Conservation (phyloP, 2,329 filamentous ascomycete genomes). For the Diaporthe citriasiana region DNA sequence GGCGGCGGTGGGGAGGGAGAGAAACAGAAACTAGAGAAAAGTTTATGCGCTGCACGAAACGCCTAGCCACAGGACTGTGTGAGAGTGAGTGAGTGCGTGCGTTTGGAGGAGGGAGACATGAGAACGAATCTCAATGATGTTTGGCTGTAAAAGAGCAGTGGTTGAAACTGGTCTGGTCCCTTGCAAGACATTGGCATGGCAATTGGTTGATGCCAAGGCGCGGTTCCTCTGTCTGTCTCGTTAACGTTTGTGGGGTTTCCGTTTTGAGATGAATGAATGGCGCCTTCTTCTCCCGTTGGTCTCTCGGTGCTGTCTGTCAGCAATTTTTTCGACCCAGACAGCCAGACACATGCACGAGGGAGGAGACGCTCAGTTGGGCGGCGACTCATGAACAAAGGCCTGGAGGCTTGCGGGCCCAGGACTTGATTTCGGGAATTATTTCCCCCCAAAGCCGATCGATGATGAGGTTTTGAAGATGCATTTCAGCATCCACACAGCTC, state of each 20-base stretch:
- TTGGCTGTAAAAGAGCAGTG: constrained; percentile 16
- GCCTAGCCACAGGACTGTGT: constrained; percentile 7
- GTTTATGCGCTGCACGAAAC: constrained; percentile 24
- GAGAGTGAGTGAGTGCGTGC: background rate
- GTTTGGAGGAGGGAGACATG: background rate
- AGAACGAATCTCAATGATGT: background rate
- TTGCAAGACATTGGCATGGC: constrained; percentile 2
- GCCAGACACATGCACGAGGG: constrained; percentile 15
- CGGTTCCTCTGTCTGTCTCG: background rate
- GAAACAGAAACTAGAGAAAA: constrained; percentile 21
- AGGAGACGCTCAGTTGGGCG: constrained; percentile 12
- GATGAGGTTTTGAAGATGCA: constrained; percentile 28
- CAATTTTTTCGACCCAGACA: background rate
- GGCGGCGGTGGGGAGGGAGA: background rate
- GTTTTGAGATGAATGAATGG: background rate
- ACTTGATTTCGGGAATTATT: constrained; percentile 27
- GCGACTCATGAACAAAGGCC: constrained; percentile 26
- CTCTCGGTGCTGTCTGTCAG: background rate
- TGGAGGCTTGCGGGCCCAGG: constrained; percentile 16
- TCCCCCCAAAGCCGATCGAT: constrained; percentile 24
- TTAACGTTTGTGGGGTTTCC: constrained; percentile 20
- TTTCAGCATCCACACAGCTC: background rate
- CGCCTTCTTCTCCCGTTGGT: constrained; percentile 11
- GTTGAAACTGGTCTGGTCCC: constrained; percentile 12
- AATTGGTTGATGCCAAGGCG: constrained; percentile 11